A percentile compares a stretch with the other conserved stretches of the same genome.
These are phyloP conservation scores for Starmerella apicola DNA, from an alignment of 805 yeast species.

Conservation along the genomic window DNA sequence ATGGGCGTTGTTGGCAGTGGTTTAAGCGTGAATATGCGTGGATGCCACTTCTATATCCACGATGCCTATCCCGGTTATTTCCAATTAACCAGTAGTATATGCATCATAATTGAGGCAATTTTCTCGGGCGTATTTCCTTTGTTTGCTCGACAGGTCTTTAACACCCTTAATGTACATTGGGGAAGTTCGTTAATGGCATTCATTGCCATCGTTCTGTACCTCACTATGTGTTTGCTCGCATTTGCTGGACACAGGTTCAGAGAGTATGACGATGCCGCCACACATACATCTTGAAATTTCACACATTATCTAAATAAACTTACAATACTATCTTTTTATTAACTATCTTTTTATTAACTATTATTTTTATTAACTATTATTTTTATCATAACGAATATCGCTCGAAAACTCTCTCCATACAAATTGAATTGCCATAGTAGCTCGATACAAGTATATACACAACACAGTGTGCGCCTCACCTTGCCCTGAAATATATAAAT, in stretches of 20 bases:
- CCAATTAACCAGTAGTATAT: constrained; percentile 53
- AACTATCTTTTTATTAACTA: too few species aligned
- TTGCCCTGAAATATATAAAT: too few species aligned
- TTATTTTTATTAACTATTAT: too few species aligned
- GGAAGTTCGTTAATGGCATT: constrained; percentile 41
- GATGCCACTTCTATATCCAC: constrained; percentile 47
- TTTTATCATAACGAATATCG: too few species aligned
- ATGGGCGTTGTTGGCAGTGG: constrained; percentile 42
- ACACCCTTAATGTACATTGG: constrained; percentile 39
- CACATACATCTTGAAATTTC: too few species aligned
- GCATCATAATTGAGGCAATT: constrained; percentile 43
- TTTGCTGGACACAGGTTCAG: constrained; percentile 32
- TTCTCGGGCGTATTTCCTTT: constrained; percentile 53
- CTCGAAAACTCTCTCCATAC: too few species aligned
- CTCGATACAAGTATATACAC: too few species aligned
- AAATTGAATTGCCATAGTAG: too few species aligned
- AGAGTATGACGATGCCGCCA: constrained; percentile 14
- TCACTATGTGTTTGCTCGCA: constrained; percentile 32
- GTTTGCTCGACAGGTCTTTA: constrained; percentile 49
- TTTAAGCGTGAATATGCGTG: constrained; percentile 44
- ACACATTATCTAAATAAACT: too few species aligned
- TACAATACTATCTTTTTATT: too few species aligned
- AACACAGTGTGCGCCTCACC: too few species aligned
- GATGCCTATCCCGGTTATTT: constrained; percentile 47
- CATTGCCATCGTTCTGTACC: constrained; percentile 32